A percentile compares a stretch with the other conserved stretches of the same genome.
Evolutionary conservation across 495 filamentous ascomycete species (phyloP).

Genomic region (Cercophora newfieldiana): DNA sequence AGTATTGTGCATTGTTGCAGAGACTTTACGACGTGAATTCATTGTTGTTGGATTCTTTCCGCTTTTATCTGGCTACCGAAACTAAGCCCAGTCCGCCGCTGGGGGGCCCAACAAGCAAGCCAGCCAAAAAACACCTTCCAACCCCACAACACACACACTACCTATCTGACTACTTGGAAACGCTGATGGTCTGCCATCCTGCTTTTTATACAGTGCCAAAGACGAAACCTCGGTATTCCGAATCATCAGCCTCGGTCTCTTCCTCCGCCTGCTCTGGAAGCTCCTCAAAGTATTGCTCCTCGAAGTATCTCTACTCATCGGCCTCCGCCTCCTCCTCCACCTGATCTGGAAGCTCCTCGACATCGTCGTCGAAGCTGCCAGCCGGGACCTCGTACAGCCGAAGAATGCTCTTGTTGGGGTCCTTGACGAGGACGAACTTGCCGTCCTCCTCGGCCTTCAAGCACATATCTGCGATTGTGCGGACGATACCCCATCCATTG

Average conservation of each 20-base stretch:
- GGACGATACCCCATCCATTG: conserved; percentile 98
- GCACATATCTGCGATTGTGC: conserved; percentile 92
- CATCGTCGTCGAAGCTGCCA: conserved; percentile 74
- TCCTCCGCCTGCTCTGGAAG: no score
- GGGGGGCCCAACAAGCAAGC: not conserved
- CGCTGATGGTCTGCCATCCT: not conserved
- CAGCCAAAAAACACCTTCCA: not conserved
- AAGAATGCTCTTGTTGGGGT: conserved; percentile 93
- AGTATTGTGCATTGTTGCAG: not conserved
- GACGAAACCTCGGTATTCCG: no score
- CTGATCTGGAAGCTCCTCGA: conserved; percentile 36
- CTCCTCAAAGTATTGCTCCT: not conserved
- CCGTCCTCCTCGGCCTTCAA: conserved; percentile 65
- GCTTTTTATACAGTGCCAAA: conserved; percentile 5
- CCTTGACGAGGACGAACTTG: conserved; percentile 74
- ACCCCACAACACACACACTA: not conserved
- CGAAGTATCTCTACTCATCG: conserved; percentile 31
- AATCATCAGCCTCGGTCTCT: no score
- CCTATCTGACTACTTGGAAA: not conserved
- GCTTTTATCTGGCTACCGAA: no score
- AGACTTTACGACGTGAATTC: not conserved
- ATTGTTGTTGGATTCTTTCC: no score
- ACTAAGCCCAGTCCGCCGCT: no score
- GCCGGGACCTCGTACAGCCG: conserved; percentile 88
- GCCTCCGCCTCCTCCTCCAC: conserved; percentile 33